A percentile compares a stretch with the other conserved stretches of the same genome.
Evolutionary conservation across 1,139 yeast genomes (phyloP).

Genomic region (Wickerhamomyces sp.): DNA sequence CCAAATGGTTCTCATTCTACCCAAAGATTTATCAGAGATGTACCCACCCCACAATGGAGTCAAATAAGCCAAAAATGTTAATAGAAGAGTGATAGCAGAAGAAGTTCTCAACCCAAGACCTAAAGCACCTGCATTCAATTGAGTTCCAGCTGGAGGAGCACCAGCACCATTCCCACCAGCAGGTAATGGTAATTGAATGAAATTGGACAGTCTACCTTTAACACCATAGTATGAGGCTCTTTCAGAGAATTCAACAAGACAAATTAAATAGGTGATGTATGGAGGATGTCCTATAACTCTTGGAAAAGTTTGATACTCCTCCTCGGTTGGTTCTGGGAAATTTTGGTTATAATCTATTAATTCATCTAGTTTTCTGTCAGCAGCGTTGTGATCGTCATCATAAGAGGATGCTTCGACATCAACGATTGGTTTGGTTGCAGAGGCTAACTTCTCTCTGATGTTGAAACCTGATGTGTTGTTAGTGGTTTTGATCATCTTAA

Average conservation of each 20-base stretch:
- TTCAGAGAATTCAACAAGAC: slow-evolving; percentile 76
- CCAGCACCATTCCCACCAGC: slow-evolving; percentile 43
- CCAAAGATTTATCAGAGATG: slow-evolving; percentile 69
- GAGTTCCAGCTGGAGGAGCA: slow-evolving; percentile 38
- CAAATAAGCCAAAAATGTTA: slow-evolving; percentile 80
- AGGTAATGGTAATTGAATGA: slow-evolving; percentile 62
- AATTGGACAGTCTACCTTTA: slow-evolving; percentile 72
- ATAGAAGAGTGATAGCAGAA: slow-evolving; percentile 71
- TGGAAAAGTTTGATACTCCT: slow-evolving; percentile 17
- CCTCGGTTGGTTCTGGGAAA: slow-evolving; percentile 22
- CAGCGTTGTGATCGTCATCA: background rate
- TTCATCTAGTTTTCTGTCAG: slow-evolving; percentile 6
- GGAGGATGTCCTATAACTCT: slow-evolving; percentile 35
- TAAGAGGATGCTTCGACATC: background rate
- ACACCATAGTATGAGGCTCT: slow-evolving; percentile 83
- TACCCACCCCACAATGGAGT: slow-evolving; percentile 79
- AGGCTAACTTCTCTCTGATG: too few species aligned
- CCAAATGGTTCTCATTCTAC: slow-evolving; percentile 66
- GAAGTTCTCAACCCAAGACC: slow-evolving; percentile 61
- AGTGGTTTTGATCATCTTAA: too few species aligned
- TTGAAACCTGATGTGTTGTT: too few species aligned
- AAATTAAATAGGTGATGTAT: slow-evolving; percentile 60
- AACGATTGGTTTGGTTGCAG: background rate
- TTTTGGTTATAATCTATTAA: slow-evolving; percentile 17
- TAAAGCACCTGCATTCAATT: slow-evolving; percentile 52